Evolutionary conservation across 345 rosid species (phyloP).

Genomic region (Anastatica hierochuntica): DNA sequence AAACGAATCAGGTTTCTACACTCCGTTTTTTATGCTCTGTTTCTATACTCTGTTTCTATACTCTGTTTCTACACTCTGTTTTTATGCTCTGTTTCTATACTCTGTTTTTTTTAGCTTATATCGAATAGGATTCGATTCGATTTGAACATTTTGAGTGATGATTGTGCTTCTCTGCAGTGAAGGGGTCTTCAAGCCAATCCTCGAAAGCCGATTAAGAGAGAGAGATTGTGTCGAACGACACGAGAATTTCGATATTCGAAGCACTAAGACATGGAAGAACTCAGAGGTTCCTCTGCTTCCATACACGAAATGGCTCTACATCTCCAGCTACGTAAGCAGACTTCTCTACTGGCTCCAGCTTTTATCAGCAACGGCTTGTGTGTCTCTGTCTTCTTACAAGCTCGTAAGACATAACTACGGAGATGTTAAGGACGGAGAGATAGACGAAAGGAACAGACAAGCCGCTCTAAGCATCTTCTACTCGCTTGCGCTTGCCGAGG

Average conservation of each 20-base stretch:
- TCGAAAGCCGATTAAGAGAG: slow-evolving; percentile 9
- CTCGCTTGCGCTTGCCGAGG: slow-evolving; percentile 73
- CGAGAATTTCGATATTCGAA: slow-evolving; percentile 15
- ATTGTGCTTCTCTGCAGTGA: slow-evolving; percentile 5
- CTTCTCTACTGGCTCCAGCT: slow-evolving; percentile 86
- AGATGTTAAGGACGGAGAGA: slow-evolving; percentile 51
- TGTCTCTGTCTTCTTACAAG: slow-evolving; percentile 61
- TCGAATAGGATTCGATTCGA: background rate
- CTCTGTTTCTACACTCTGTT: too few species aligned
- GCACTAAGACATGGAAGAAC: slow-evolving; percentile 45
- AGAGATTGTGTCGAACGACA: background rate
- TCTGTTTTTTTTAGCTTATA: too few species aligned
- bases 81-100: too few species aligned
- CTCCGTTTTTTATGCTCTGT: too few species aligned
- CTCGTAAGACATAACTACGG: slow-evolving; percentile 68
- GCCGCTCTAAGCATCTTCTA: slow-evolving; percentile 69
- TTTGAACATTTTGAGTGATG: slow-evolving; percentile 13
- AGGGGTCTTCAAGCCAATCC: slow-evolving; percentile 10
- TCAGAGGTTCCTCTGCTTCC: slow-evolving; percentile 79
- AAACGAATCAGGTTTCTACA: slow-evolving; percentile 22
- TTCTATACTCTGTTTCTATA: too few species aligned
- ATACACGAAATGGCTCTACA: slow-evolving; percentile 58
- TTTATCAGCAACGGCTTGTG: slow-evolving; percentile 60
- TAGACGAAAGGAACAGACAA: slow-evolving; percentile 60
- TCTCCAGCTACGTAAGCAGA: slow-evolving; percentile 55